Evolutionary conservation across 805 yeast genomes (phyloP), one percentile per base, ranked within the genome.

Genomic region (Suhomyces pyralidae): DNA sequence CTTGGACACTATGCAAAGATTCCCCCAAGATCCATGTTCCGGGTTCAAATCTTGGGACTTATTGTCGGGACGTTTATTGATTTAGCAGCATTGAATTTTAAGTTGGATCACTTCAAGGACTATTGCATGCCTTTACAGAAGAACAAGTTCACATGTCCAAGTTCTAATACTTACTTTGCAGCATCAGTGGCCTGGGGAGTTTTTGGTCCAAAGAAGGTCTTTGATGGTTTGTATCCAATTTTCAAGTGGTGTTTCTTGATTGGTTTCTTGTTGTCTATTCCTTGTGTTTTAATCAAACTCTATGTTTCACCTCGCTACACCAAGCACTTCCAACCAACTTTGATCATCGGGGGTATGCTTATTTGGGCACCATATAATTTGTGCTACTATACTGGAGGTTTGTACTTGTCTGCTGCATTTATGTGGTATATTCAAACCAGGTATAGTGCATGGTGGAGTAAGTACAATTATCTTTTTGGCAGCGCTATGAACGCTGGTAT

Each of bases 171-270:
- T 1, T 81, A 78, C 61, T 82, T 71, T 66, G 72, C 78, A 30
- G 81, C 88, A 1, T 78, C 86, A 0, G 74, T 85, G 20, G 65
- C 82, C 45, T 85, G 88, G 89, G 90, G 88, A 50, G 77, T 68
- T 62, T 77, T 85, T 54, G 64, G 64, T 7, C 65, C 62, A 2
- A 64, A 65, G 61, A 67, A 61, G 51, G 70, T 68, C 1, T 70
- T 70, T 50, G 54, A 55, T 14, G 68, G 68, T 7, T 55, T 69
- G 22, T 70, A 70, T 53, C 74, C 73, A 26, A 50, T 68, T 32
- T 63, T 70, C 55, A 61, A 64, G 54, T 70, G 58, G 54, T 69
- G 71, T 40, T 71, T 71, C 61, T 63, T 71, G 57, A 66, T 71
- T 45, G 76, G 76, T 7, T 60, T 62, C 45, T 58, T 69, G 45